Evolutionary conservation across 2,329 filamentous ascomycete genomes (phyloP).

Genomic region (Ophiostoma novo-ulmi): DNA sequence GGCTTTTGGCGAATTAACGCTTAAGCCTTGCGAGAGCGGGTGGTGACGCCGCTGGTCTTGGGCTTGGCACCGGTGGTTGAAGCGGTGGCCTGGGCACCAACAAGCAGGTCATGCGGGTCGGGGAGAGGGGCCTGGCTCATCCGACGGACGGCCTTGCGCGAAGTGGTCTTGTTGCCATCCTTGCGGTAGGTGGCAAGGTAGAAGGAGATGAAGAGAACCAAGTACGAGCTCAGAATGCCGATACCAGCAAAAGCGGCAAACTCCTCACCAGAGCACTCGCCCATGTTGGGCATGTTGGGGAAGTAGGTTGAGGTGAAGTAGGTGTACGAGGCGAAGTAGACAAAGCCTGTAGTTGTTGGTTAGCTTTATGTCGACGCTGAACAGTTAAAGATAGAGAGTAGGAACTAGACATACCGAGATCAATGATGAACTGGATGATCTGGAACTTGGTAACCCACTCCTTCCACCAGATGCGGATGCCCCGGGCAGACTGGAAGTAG

Average conservation of each 20-base stretch:
- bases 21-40: conserved; percentile 67
- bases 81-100: conserved; percentile 48
- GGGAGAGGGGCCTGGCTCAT: conserved; percentile 66
- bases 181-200: conserved; percentile 96
- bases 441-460: conserved; percentile 98
- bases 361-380: not conserved
- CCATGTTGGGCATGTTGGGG: conserved; percentile 73
- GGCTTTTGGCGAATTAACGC: not conserved
- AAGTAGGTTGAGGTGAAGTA: conserved; percentile 99
- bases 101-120: conserved; percentile 72
- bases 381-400: not conserved
- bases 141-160: conserved; percentile 68
- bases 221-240: conserved; percentile 86
- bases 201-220: conserved; percentile 98
- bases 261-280: conserved; percentile 89
- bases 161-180: conserved; percentile 70
- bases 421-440: conserved; percentile 95
- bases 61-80: conserved; percentile 51
- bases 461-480: conserved; percentile 98
- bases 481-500: conserved; percentile 98
- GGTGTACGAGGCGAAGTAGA: conserved; percentile 71
- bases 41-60: conserved; percentile 40
- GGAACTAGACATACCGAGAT: conserved; percentile 64
- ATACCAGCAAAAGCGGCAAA: conserved; percentile 93
- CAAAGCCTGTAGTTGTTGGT: conserved; percentile 60